Base-by-base conservation (phyloP, 169 alveolate genomes). In the Cystoisospora suis region DNA sequence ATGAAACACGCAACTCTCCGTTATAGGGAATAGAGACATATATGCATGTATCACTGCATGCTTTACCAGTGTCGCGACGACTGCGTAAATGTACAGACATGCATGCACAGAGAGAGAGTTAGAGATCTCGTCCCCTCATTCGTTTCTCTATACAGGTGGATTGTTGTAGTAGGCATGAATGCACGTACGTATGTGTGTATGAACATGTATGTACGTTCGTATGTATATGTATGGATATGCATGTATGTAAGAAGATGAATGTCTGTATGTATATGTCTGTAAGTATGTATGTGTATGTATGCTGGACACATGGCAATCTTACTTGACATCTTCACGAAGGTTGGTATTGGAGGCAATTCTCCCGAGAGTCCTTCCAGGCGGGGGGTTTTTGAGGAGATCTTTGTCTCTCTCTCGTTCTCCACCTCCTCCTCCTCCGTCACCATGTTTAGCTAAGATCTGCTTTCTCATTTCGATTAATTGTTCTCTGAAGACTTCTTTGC, bases 291-390 rank as follows among this genome's bases (percentile, higher is more conserved):
- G 61, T 20, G 61, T 49, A 20, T 20, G 61, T 49, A 49, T 9
- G 20, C 20, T 49, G 61, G 61, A 12, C 61, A 49, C 61, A 49
- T 12, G 61, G 61, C 61, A 9, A 5, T 15, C 77, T 65, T 44
- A 65, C 77, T 65, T 65, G 77, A 65, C 77, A 44, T 65, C 77
- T n/a, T 65, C 77, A 36, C 34, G 77, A 23, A 2, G 42, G 44
- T 20, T 65, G 44, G n/a, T 20, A 1, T 12, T n/a, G n/a, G n/a
- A n/a, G n/a, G n/a, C 77, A 20, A 65, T 1, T 23, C 36, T 36
- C 0, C 42, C 77, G 44, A 65, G 40, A 17, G 77, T 65, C 45
- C 77, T 4, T 65, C 77, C 77, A n/a, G 77, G 77, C 5, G 44
- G 42, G 42, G 77, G 77, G 5, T 65, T n/a, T 65, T 65, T 65